These are phyloP conservation scores for Fonsecaea pugnacius DNA, from an alignment of 2,329 filamentous ascomycete species.

Conservation along the genomic window DNA sequence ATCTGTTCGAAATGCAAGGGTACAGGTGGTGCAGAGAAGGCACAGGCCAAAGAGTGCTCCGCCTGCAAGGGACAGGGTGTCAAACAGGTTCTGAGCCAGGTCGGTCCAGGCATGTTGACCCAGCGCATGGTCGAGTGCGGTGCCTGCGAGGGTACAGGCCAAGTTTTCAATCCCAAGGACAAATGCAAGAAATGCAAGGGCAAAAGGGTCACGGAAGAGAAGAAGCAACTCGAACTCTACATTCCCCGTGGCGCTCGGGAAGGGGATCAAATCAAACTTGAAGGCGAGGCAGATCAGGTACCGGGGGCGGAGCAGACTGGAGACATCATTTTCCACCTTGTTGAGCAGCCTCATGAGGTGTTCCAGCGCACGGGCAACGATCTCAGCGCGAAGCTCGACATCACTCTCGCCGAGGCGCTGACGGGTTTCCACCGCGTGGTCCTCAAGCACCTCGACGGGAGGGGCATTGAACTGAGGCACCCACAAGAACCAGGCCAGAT, in stretches of 20 bases:
- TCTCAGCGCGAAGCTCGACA: slow-evolving; percentile 76
- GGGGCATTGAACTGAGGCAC: slow-evolving; percentile 81
- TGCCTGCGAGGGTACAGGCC: slow-evolving; percentile 81
- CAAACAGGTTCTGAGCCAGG: slow-evolving; percentile 76
- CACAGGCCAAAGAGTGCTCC: slow-evolving; percentile 80
- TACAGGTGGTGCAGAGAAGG: slow-evolving; percentile 86
- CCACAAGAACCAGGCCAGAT: slow-evolving; percentile 78
- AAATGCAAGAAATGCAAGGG: slow-evolving; percentile 99
- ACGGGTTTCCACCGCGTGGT: slow-evolving; percentile 89
- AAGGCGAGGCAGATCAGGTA: slow-evolving; percentile 91
- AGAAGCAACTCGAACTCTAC: slow-evolving; percentile 94
- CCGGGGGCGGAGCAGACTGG: slow-evolving; percentile 82
- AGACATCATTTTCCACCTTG: slow-evolving; percentile 87
- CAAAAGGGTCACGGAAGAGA: slow-evolving; percentile 80
- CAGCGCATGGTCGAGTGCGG: slow-evolving; percentile 79
- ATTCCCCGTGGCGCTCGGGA: slow-evolving; percentile 63
- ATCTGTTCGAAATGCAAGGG: slow-evolving; percentile 87
- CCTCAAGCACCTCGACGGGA: slow-evolving; percentile 87
- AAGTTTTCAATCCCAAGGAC: slow-evolving; percentile 92
- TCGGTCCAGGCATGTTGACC: slow-evolving; percentile 84
- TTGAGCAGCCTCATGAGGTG: slow-evolving; percentile 77
- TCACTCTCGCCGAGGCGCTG: slow-evolving; percentile 82
- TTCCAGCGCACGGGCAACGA: slow-evolving; percentile 86
- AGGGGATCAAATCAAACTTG: slow-evolving; percentile 85
- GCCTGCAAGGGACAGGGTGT: slow-evolving; percentile 79